phyloP scores from a whole-genome alignment of 140 eudicot species.

The Cichorium intybus region DNA sequence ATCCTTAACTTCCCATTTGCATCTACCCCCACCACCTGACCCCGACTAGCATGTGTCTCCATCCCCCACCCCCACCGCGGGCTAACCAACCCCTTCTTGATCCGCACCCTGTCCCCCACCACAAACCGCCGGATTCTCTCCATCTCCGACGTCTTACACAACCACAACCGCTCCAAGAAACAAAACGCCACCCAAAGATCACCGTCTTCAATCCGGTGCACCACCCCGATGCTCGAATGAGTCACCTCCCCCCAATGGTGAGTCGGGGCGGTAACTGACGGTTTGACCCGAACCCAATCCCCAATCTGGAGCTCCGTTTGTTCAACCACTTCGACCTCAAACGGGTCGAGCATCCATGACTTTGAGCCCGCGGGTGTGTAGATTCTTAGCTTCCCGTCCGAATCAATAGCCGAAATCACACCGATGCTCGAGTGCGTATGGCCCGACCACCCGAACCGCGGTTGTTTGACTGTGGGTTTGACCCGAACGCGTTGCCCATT shows the following conservation, averaged over 20 bases:
- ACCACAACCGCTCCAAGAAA: constrained; percentile 82
- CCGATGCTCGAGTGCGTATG: constrained; percentile 84
- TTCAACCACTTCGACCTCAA: constrained; percentile 83
- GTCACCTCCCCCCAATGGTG: constrained; percentile 90
- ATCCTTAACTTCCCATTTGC: constrained; percentile 94
- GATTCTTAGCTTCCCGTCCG: constrained; percentile 81
- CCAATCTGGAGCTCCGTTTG: constrained; percentile 65
- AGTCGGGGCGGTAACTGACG: constrained; percentile 55
- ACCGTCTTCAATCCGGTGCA: constrained; percentile 79
- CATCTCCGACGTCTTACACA: constrained; percentile 75
- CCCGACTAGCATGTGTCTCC: constrained; percentile 94
- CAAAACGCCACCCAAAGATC: constrained; percentile 95
- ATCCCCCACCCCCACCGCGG: constrained; percentile 99
- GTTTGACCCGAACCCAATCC: constrained; percentile 83
- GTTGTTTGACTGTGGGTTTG: constrained; percentile 60
- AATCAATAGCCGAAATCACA: constrained; percentile 78
- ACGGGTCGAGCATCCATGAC: constrained; percentile 89
- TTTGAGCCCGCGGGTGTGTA: constrained; percentile 88
- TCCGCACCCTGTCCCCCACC: constrained; percentile 74
- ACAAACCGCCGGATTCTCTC: constrained; percentile 61
- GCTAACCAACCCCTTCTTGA: constrained; percentile 59
- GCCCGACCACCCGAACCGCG: constrained; percentile 98
- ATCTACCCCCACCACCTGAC: constrained; percentile 92
- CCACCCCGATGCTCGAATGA: constrained; percentile 81
- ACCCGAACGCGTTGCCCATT: constrained; percentile 81